Conservation (phyloP, 371 early-diverging fungal genomes). For the Capillidium heterosporum region DNA sequence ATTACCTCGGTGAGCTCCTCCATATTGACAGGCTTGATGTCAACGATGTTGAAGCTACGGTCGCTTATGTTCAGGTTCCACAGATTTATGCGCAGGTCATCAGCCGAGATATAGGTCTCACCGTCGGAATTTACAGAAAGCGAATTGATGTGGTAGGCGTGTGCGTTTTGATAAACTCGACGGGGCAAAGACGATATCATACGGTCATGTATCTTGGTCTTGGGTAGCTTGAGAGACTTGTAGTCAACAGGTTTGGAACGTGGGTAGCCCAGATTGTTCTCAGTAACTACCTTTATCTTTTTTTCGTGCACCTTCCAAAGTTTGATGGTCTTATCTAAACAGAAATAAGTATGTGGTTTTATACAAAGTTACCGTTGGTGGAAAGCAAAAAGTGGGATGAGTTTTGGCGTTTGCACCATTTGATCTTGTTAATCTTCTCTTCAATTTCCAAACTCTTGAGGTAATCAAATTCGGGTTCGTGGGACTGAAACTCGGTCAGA, state of each 20-base stretch:
- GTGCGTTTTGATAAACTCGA: conserved; percentile 93
- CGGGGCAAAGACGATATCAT: conserved; percentile 89
- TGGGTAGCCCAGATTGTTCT: conserved; percentile 54
- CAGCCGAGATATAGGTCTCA: conserved; percentile 94
- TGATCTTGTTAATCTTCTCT: conserved; percentile 98
- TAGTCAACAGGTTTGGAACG: conserved; percentile 13
- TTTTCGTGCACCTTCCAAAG: conserved; percentile 98
- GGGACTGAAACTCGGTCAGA: conserved; percentile 97
- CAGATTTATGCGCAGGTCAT: conserved; percentile 95
- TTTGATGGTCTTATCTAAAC: conserved; percentile 92
- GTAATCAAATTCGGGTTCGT: conserved; percentile 98
- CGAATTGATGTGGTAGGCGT: conserved; percentile 98
- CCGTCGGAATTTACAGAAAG: conserved; percentile 94
- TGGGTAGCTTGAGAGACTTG: conserved; percentile 53
- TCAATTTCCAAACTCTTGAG: conserved; percentile 97
- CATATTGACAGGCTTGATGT: conserved; percentile 98
- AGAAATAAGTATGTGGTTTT: no score
- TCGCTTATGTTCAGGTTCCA: conserved; percentile 94
- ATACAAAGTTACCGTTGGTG: conserved; percentile 69
- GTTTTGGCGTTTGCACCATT: conserved; percentile 89
- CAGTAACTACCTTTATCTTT: conserved; percentile 77
- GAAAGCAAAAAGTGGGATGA: conserved; percentile 90
- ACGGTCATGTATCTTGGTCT: conserved; percentile 77
- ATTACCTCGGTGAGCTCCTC: conserved; percentile 98
- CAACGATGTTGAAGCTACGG: conserved; percentile 97